A percentile compares a stretch with the other conserved stretches of the same genome.
Conservation (phyloP, 23 red algal genomes). For the Gracilariopsis chorda region DNA sequence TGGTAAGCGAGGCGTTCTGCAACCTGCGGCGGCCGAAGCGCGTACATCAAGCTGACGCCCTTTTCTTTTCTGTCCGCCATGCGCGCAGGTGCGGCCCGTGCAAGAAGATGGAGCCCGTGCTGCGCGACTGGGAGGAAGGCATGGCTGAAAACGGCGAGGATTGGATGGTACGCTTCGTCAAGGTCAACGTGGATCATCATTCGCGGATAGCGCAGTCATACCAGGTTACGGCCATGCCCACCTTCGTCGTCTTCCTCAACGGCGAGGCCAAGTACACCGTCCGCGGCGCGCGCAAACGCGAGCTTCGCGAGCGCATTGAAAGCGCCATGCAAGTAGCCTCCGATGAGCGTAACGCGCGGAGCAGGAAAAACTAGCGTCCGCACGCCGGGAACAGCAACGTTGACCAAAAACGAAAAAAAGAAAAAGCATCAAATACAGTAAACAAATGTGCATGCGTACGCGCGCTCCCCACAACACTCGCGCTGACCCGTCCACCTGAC, state of each 20-base stretch:
- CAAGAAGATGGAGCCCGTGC: background rate
- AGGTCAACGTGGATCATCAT: slow-evolving; percentile 21
- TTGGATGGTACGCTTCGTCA: slow-evolving; percentile 2
- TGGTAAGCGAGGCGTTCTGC: slow-evolving; percentile 4
- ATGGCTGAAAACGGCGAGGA: slow-evolving; percentile 16
- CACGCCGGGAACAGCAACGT: too few species aligned
- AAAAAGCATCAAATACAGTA: too few species aligned
- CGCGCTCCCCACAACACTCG: background rate
- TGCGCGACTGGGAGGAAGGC: background rate
- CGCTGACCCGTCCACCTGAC: too few species aligned
- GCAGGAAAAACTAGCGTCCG: too few species aligned
- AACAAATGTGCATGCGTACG: background rate
- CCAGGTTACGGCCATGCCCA: slow-evolving; percentile 1
- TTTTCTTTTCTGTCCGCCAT: background rate
- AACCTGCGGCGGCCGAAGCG: background rate
- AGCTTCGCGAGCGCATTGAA: background rate
- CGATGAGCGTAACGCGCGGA: background rate
- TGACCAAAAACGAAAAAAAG: too few species aligned
- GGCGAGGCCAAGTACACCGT: background rate
- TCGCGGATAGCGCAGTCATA: background rate
- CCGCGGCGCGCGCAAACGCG: background rate
- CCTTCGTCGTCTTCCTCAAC: slow-evolving; percentile 10
- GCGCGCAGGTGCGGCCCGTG: slow-evolving; percentile 36
- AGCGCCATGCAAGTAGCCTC: background rate
- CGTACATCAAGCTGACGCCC: background rate